A percentile compares a stretch with the other conserved stretches of the same genome.
phyloP scores from a whole-genome alignment of 176 grass and related monocot genomes.

The Triticum monococcum region DNA sequence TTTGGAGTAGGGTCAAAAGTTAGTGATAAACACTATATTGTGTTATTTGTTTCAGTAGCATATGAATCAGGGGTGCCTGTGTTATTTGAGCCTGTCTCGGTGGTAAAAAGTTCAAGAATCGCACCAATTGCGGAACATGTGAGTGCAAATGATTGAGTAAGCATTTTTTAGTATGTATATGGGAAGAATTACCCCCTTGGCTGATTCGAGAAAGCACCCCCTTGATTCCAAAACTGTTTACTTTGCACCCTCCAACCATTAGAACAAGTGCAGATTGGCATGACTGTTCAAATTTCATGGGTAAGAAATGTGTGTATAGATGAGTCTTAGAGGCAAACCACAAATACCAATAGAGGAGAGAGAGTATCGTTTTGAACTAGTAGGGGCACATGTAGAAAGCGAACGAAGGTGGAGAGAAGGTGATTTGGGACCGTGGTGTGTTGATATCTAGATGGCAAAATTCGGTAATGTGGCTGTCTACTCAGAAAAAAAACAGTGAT shows the following conservation, averaged over 20 bases:
- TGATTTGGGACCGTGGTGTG: neutral
- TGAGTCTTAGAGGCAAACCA: neutral
- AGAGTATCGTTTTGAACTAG: neutral
- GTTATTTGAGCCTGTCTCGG: constrained; percentile 94
- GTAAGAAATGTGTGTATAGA: neutral
- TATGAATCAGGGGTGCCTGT: constrained; percentile 61
- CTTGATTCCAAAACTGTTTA: neutral
- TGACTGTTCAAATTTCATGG: neutral
- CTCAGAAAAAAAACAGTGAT: neutral
- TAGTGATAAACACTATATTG: constrained; percentile 12
- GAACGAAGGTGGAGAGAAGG: neutral
- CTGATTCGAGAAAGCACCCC: neutral
- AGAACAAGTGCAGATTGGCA: neutral
- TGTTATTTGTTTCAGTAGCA: constrained; percentile 62
- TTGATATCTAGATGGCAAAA: neutral
- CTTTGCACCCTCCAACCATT: neutral
- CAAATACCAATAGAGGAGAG: neutral
- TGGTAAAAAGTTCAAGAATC: constrained; percentile 77
- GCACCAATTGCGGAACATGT: constrained; percentile 68
- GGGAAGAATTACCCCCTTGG: neutral
- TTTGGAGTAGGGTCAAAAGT: constrained; percentile 25
- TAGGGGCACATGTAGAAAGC: neutral
- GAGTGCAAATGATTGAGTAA: constrained; percentile 35
- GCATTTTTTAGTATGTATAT: constrained; percentile 23
- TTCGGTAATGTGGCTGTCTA: neutral